Evolutionary conservation across 2,329 filamentous ascomycete species (phyloP).

Genomic region (Fusarium annulatum): DNA sequence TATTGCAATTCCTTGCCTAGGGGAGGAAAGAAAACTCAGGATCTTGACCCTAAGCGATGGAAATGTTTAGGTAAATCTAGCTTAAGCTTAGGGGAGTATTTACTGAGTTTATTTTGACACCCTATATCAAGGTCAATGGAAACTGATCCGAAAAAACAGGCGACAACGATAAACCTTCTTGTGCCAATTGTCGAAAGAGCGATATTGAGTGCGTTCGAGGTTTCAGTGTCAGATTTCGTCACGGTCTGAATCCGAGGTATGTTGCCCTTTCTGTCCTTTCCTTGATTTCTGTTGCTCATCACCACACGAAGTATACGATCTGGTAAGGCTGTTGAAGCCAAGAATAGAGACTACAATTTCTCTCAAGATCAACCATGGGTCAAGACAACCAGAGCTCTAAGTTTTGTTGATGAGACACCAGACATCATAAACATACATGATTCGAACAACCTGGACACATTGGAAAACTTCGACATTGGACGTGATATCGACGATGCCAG

Average conservation of each 20-base stretch:
- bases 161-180: slow-evolving; percentile 35
- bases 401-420: slow-evolving; percentile 47
- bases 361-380: slow-evolving; percentile 46
- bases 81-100: too few species aligned
- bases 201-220: slow-evolving; percentile 45
- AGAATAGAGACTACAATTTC: slow-evolving; percentile 39
- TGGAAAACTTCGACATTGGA: slow-evolving; percentile 9
- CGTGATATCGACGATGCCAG: slow-evolving; percentile 6
- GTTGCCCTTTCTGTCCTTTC: neutral
- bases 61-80: too few species aligned
- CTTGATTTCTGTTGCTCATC: neutral
- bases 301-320: slow-evolving; percentile 34
- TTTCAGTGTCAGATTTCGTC: slow-evolving; percentile 45
- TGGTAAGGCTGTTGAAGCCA: slow-evolving; percentile 25
- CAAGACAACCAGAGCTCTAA: slow-evolving; percentile 40
- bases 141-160: slow-evolving; percentile 14
- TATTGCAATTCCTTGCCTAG: too few species aligned
- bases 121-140: neutral
- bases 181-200: slow-evolving; percentile 44
- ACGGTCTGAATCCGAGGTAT: slow-evolving; percentile 45
- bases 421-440: slow-evolving; percentile 46
- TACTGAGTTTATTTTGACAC: too few species aligned
- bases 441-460: slow-evolving; percentile 25
- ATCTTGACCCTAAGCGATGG: too few species aligned
- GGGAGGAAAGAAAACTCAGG: too few species aligned